phyloP scores from a whole-genome alignment of 495 filamentous ascomycete genomes.

The Penicillium bovifimosum region DNA sequence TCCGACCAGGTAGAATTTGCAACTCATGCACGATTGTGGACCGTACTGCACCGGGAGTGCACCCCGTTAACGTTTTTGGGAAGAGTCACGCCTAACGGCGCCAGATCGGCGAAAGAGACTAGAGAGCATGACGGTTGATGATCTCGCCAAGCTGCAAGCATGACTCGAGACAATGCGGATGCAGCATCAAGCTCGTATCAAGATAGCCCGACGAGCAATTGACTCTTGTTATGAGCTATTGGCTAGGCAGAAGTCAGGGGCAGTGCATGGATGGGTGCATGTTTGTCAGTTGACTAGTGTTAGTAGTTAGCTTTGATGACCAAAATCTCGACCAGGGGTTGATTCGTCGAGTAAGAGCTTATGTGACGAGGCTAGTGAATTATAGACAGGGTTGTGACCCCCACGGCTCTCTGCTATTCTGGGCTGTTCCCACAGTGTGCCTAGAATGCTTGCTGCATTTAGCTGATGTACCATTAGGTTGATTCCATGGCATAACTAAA shows the following conservation, averaged over 20 bases:
- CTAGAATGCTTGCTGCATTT: neutral
- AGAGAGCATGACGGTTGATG: neutral
- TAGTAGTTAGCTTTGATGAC: neutral
- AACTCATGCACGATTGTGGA: neutral
- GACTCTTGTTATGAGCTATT: too few relatives aligned
- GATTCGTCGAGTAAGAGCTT: conserved; percentile 9
- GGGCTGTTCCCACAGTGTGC: neutral
- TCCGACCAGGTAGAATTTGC: neutral
- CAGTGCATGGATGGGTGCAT: too few relatives aligned
- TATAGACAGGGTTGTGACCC: neutral
- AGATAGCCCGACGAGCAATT: neutral
- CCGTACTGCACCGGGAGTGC: conserved; percentile 1
- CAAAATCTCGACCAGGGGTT: neutral
- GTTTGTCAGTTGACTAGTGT: too few relatives aligned
- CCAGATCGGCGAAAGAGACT: conserved; percentile 1
- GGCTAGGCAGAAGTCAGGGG: too few relatives aligned
- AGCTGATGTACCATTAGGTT: neutral
- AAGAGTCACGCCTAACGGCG: neutral
- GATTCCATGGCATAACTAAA: neutral
- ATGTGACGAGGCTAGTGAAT: neutral
- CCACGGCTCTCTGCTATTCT: neutral
- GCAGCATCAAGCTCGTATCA: conserved; percentile 11
- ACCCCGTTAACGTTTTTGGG: conserved; percentile 1
- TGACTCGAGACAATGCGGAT: neutral
- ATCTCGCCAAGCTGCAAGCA: too few relatives aligned